phyloP scores from a whole-genome alignment of 257 asterid species.

The Plantago ovata region DNA sequence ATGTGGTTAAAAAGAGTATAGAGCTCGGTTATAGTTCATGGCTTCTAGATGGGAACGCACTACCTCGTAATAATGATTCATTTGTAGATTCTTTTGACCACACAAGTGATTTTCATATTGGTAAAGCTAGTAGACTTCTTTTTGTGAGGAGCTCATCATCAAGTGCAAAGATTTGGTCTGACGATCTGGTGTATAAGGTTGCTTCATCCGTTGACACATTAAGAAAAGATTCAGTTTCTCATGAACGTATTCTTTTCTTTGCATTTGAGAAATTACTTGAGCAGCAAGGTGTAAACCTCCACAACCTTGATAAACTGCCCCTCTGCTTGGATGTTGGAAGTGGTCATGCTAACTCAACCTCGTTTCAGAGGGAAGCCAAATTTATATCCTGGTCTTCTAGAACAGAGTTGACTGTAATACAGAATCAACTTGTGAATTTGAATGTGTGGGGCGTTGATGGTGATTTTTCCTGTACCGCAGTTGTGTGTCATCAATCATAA shows the following conservation, averaged over 20 bases:
- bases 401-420: slow-evolving; percentile 32
- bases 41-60: slow-evolving; percentile 55
- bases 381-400: slow-evolving; percentile 60
- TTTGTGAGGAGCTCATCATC: slow-evolving; percentile 53
- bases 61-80: slow-evolving; percentile 48
- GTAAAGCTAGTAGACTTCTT: slow-evolving; percentile 45
- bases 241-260: slow-evolving; percentile 27
- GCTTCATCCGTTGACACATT: slow-evolving; percentile 31
- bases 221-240: slow-evolving; percentile 36
- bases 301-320: slow-evolving; percentile 45
- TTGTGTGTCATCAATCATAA: slow-evolving; percentile 65
- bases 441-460: slow-evolving; percentile 60
- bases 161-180: slow-evolving; percentile 44
- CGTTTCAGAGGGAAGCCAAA: slow-evolving; percentile 27
- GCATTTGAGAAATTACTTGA: slow-evolving; percentile 52
- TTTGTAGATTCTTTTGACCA: slow-evolving; percentile 45
- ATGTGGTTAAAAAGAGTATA: slow-evolving; percentile 49
- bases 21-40: slow-evolving; percentile 57
- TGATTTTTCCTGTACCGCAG: slow-evolving; percentile 72
- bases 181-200: slow-evolving; percentile 34
- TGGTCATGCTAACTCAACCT: slow-evolving; percentile 32
- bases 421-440: slow-evolving; percentile 48
- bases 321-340: slow-evolving; percentile 37
- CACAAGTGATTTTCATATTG: slow-evolving; percentile 35
- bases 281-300: slow-evolving; percentile 31